Evolutionary conservation across 257 asterid species (phyloP).

Genomic region (Agastache rugosa): DNA sequence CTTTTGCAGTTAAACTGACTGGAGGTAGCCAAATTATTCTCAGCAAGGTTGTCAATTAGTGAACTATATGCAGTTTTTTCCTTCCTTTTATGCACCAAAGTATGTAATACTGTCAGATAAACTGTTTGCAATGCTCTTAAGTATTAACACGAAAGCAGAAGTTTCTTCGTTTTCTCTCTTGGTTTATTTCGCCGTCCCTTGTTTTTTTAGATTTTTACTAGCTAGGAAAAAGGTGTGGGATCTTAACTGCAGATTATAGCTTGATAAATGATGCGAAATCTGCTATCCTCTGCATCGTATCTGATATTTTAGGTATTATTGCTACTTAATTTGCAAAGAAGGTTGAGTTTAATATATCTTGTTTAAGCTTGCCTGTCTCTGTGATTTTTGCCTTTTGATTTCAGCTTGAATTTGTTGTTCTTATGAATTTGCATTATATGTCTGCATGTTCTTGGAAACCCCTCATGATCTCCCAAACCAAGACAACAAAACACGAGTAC

Average conservation of each 20-base stretch:
- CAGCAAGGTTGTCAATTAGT: constrained; percentile 38
- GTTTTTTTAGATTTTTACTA: constrained; percentile 1
- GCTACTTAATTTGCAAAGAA: not conserved
- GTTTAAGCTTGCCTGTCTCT: not conserved
- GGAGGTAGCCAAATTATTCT: constrained; percentile 37
- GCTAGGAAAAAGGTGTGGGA: not conserved
- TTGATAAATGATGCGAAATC: constrained; percentile 11
- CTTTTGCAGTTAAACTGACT: constrained; percentile 58
- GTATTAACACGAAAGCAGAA: constrained; percentile 35
- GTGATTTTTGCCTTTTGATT: constrained; percentile 25
- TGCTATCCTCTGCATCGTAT: not conserved
- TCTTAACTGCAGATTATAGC: constrained; percentile 5
- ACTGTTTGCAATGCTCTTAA: constrained; percentile 35
- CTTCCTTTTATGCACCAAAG: constrained; percentile 32
- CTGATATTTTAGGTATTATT: not conserved
- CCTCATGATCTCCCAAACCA: not conserved
- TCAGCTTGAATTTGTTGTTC: not conserved
- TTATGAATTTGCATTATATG: constrained; percentile 7
- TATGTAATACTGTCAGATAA: constrained; percentile 42
- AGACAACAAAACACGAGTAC: not conserved
- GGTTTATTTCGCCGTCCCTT: constrained; percentile 13
- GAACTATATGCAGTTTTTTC: constrained; percentile 34
- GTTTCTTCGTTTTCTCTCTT: constrained; percentile 15
- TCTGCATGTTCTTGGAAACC: not conserved
- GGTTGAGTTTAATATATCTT: not conserved